Base-by-base conservation (phyloP, 768 basidiomycete species). In the Postia placenta region DNA sequence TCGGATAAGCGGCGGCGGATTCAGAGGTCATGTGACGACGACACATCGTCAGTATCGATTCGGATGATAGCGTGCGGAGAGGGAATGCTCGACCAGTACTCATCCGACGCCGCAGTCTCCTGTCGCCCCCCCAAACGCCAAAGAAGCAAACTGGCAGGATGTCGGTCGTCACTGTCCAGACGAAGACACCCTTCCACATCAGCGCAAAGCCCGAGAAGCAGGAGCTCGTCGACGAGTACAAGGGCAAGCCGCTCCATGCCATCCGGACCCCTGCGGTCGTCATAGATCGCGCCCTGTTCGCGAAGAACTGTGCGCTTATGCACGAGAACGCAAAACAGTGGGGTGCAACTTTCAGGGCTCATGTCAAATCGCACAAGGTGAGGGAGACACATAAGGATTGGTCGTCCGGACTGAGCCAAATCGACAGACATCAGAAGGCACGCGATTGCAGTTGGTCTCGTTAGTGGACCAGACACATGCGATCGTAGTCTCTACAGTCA, bases 331-430 rank as follows among this genome's bases (percentile, higher is more conserved):
- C 86, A 12, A 72, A 72, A 47, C 71, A 73, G 23, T 85, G 84
- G 76, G 82, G 81, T 2, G 81, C 86, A 14, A 70, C 60, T 7
- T 92, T 93, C 64, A 73, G 91, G 42, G 87, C 83, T 3, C 92
- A 93, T 64, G 74, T 93, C 45, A 94, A 93, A 68, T 87, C 85
- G 0, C 86, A 89, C 62, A 89, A 89, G 74, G 85, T 82, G 60
- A 23, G 59, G 30, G 35, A 22, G n/a, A n/a, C n/a, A 33, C 15
- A 7, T 15, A 15, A 33, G 15, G 30, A 33, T 33, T 7, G 7
- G 9, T 7, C 15, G 30, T 33, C 30, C 30, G 15, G 7, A 7
- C 30, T 33, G 30, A 33, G 30, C 30, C 7, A 17, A 25, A 12
- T 7, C 25, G 2, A 2, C 23, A 68, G 87, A 92, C 89, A 1